phyloP scores from a whole-genome alignment of 2,329 filamentous ascomycete species.

The Neopestalotiopsis sp. region DNA sequence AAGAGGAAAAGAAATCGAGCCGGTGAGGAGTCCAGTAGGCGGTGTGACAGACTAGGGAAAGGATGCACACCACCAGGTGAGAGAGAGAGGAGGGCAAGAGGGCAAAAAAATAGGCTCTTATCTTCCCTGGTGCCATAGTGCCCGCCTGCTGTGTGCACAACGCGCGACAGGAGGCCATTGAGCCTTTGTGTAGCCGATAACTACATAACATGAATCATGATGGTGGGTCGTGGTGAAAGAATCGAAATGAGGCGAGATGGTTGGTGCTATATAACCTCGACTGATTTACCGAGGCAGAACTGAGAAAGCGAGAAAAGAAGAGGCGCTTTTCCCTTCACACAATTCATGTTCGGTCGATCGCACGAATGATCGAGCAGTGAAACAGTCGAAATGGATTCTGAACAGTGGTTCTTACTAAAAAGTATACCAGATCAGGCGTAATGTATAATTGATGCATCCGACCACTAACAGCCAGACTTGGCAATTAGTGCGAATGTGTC shows the following conservation, averaged over 20 bases:
- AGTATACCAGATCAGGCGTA: neutral
- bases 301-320: neutral
- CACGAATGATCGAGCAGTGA: neutral
- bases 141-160: neutral
- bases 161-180: neutral
- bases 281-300: neutral
- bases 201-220: slow-evolving; percentile 1
- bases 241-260: neutral
- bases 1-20: slow-evolving; percentile 3
- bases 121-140: neutral
- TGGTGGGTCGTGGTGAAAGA: neutral
- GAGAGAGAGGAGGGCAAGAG: neutral
- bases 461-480: slow-evolving; percentile 1
- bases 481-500: neutral
- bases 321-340: neutral
- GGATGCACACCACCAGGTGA: slow-evolving; percentile 1
- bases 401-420: neutral
- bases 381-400: neutral
- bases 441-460: neutral
- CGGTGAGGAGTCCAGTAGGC: neutral
- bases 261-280: neutral
- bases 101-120: neutral
- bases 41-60: slow-evolving; percentile 4
- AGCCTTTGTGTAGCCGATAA: neutral
- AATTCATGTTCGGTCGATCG: neutral